Evolutionary conservation across 352 stramenopile genomes (phyloP), one percentile per base, ranked within the genome.

Genomic region (Elongisporangium prolatum): DNA sequence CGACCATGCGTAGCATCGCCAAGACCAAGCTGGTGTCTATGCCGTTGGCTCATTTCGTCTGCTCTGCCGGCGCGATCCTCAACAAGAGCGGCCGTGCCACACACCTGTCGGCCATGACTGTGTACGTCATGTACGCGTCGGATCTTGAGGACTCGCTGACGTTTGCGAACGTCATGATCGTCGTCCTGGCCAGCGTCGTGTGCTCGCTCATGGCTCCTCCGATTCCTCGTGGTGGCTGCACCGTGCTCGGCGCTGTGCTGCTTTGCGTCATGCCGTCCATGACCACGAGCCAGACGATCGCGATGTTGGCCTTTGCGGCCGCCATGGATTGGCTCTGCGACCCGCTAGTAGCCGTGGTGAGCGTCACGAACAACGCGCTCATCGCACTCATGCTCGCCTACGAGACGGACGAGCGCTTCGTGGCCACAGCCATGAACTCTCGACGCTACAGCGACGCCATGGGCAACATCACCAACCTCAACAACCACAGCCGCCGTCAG

Each of bases 61-160:
- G 77, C 52, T 69, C 71, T 3, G 44, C 67, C 10, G 72, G 80
- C 18, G 57, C 65, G 0, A 68, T 75, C 17, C 59, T 90, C 21
- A 88, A 87, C 68, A 84, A 88, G 68, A 80, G 69, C n/a, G 80
- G 80, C 40, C 82, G 67, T 8, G 80, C 76, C 6, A 20, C 85
- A 34, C 88, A 87, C 34, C 49, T 88, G 16, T 80, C 80, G 0
- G 62, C 79, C 6, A 69, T 61, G 34, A 74, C 65, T 0, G 52
- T 84, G 7, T 90, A 83, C 59, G 62, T 86, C 20, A 48, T 88
- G 14, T 63, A 59, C n/a, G 56, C 65, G 55, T 68, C 66, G 48
- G 69, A 64, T 3, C 57, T 54, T 22, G 53, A 64, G 17, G 28
- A 24, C 1, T 57, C 64, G 11, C 56, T 77, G 34, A 64, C 71